Base-by-base conservation (phyloP, 2,329 filamentous ascomycete genomes). In the Phyllosticta citrichinensis region DNA sequence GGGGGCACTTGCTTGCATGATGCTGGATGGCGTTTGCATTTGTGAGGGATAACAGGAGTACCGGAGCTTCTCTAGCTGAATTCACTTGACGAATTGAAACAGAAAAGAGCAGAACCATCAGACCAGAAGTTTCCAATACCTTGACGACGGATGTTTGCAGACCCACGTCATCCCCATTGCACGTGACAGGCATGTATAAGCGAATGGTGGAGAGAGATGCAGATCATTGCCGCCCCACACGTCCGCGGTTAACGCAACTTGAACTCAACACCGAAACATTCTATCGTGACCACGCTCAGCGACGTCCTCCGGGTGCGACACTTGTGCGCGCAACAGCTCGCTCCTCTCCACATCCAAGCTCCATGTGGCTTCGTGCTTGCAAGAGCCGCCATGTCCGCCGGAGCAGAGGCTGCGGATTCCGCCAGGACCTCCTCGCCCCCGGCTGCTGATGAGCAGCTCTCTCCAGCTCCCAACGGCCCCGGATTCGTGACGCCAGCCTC, bases 401-500 rank as follows among this genome's bases (percentile, higher is more conserved):
- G 70, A 68, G 67, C 68, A 67, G 71, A 73, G 66, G 66, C 66
- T 62, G 67, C 67, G 65, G 68, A 70, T 64, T 66, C 68, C 65
- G 60, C 65, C 65, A 63, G 62, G 64, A 54, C 64, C 62, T 57
- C 55, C 60, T 61, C 61, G 33, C 65, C 53, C 62, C 61, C 64
- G 61, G 63, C 67, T 62, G 65, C 63, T 62, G 70, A 67, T 63
- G 68, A 71, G 59, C 59, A 61, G 61, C 57, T 60, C 4, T 40
- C 56, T 40, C 57, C 56, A 51, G 55, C 60, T 47, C 52, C 60
- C 64, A 68, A 54, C 65, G 65, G 63, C 40, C 65, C 66, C 62
- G 64, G 70, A 52, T 73, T 74, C 64, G 74, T 74, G 17, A 69
- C 72, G 12, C 74, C 74, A 19, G 68, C 70, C 56, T 71, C 71